A percentile compares a stretch with the other conserved stretches of the same genome.
These are phyloP conservation scores for Margaritispora aquatica DNA, from an alignment of 495 filamentous ascomycete species.

Conservation along the genomic window DNA sequence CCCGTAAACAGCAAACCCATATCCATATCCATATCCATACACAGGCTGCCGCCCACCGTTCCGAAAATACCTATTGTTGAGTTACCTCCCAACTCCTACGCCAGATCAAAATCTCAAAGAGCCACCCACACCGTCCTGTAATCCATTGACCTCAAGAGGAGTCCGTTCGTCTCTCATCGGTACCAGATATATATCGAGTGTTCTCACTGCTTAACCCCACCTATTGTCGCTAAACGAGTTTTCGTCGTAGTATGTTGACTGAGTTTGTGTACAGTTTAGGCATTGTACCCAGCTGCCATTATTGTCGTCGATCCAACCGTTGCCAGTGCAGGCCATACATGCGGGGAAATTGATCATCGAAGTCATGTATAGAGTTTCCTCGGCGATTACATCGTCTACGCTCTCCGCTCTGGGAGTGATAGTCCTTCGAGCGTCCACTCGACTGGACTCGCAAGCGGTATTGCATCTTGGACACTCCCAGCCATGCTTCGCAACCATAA, in stretches of 20 bases:
- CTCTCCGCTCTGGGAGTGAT: not conserved
- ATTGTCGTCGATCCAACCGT: not conserved
- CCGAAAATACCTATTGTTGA: not conserved
- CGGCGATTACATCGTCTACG: not conserved
- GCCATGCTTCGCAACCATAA: slow-evolving; percentile 26
- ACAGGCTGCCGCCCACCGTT: slow-evolving; percentile 4
- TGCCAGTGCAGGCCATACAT: not conserved
- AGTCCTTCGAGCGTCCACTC: slow-evolving; percentile 1
- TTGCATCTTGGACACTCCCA: slow-evolving; percentile 38
- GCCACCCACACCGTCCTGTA: not conserved
- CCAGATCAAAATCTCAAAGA: slow-evolving; percentile 3
- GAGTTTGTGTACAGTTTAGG: not conserved
- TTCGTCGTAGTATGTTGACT: not conserved
- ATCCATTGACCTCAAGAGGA: not conserved
- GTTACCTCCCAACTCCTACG: slow-evolving; percentile 15
- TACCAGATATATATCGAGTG: not conserved
- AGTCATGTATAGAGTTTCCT: not conserved
- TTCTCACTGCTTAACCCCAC: not conserved
- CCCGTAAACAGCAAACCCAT: not conserved
- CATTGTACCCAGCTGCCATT: not conserved
- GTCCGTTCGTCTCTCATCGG: not conserved
- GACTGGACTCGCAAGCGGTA: slow-evolving; percentile 24
- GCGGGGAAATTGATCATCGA: not conserved
- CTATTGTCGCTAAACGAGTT: not conserved
- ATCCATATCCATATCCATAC: not conserved